Evolutionary conservation across 2,329 filamentous ascomycete species (phyloP), one percentile per base, ranked within the genome.

Genomic region (Fusarium brevicatenulatum): DNA sequence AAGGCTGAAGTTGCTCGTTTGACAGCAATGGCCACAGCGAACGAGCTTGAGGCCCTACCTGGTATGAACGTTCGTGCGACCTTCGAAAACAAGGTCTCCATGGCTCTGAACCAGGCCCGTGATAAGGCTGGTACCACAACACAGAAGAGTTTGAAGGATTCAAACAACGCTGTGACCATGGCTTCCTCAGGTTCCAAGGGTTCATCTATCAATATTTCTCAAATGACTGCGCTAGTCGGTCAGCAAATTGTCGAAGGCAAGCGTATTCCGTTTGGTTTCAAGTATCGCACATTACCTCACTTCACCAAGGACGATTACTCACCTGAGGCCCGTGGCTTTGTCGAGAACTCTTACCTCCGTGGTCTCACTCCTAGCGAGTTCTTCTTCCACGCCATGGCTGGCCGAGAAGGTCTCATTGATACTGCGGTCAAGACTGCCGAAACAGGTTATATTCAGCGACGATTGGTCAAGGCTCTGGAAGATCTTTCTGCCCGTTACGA

Each of bases 371-470:
- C 96, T 0, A 92, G 93, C 2, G 96, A 99, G 77, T 99, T 99
- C 85, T 99, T 98, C 86, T 99, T 99, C 89, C 96, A 99, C 89
- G 96, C 96, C 80, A 99, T 99, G 96, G 96, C 96, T 87, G 96
- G 96, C 94, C 91, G 96, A 86, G 96, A 99, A 85, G 96, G 96
- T 97, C 88, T 99, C 62, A 99, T 99, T 78, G 96, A 99, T 88
- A 99, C 96, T 58, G 96, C 96, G 75, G 97, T 99, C 84, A 99
- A 99, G 89, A 99, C 96, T 74, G 96, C 96, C 25, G 97, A 99
- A 83, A 99, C 97, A 65, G 96, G 96, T 84, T 99, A 99, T 82
- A 99, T 99, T 74, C 97, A 99, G 84, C 94, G 96, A 85, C 95
- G 97, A 87, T 89, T 99, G 50, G 96, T 99, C 79, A 99, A 99